Evolutionary conservation across 371 early-diverging fungal genomes (phyloP), one percentile per base, ranked within the genome.

Genomic region (Entomophthora muscae): DNA sequence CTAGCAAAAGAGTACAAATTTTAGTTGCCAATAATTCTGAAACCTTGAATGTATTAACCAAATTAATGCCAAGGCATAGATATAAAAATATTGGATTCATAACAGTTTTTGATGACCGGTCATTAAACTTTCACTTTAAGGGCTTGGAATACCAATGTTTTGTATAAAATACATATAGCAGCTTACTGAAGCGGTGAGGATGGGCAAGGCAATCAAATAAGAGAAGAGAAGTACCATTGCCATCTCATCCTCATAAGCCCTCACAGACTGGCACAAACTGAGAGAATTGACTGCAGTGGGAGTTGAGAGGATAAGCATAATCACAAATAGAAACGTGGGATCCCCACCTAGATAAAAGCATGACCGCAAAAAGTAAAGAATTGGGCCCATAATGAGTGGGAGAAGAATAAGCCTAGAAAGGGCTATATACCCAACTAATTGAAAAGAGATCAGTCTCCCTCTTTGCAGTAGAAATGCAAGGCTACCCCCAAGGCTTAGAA

Each of bases 401-500:
- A 77, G 80, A 0, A 73, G 55, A 1, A 77, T n/a, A 1, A 80
- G 42, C 23, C 60, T 17, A 22, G 5, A 33, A 17, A 59, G 21
- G 10, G 42, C 3, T 10, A 59, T 51, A 23, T 23, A 1, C 31
- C 33, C 31, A 3, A 59, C 29, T 17, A 29, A 21, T 26, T 22
- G 12, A 22, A 57, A 57, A 7, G 3, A 3, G 17, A 59, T 51
- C 2, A 24, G 10, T 2, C 33, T 32, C 17, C 33, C 2, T 59
- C 27, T 51, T 22, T 59, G 13, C 5, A 32, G 0, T 1, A 59
- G 23, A 12, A 13, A 17, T 12, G 31, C 31, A 17, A 86, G 68
- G 66, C 85, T 84, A 21, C 84, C 78, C 17, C 87, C 87, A 0
- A 86, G 74, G 63, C 84, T 81, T 7, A 84, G 68, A 32, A 86